Conservation (phyloP, 1,284 basidiomycete genomes). For the Trichosporon sp. region DNA sequence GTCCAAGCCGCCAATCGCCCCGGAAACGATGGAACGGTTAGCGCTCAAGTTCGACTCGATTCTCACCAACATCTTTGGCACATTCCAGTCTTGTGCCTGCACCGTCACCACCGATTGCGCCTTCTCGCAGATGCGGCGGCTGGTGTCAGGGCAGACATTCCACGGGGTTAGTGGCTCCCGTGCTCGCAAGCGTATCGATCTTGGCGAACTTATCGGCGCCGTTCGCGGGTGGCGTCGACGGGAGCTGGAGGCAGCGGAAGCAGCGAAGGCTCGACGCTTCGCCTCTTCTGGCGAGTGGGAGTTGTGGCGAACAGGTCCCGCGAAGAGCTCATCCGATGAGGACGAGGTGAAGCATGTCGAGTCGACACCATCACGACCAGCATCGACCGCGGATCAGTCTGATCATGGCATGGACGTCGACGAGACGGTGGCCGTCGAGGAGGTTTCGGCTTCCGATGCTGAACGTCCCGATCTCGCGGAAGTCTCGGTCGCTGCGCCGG, state of each 20-base stretch:
- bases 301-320: conserved; percentile 15
- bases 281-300: conserved; percentile 19
- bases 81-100: conserved; percentile 72
- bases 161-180: conserved; percentile 19
- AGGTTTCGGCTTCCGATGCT: neutral
- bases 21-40: conserved; percentile 39
- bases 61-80: conserved; percentile 64
- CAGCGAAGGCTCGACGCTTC: conserved; percentile 24
- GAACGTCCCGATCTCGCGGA: neutral
- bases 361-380: neutral
- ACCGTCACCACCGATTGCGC: conserved; percentile 62
- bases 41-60: conserved; percentile 61
- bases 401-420: conserved; percentile 15
- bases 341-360: conserved; percentile 5
- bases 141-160: conserved; percentile 48
- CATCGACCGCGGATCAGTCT: neutral
- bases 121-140: conserved; percentile 59
- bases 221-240: conserved; percentile 58
- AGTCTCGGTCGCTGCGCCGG: neutral
- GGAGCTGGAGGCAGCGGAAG: conserved; percentile 36
- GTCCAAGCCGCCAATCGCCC: conserved; percentile 25
- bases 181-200: conserved; percentile 47
- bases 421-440: neutral
- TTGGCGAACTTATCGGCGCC: conserved; percentile 64
- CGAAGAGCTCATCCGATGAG: conserved; percentile 1